Evolutionary conservation across 148 eudicot species (phyloP).

Genomic region (Fagopyrum homotropicum): DNA sequence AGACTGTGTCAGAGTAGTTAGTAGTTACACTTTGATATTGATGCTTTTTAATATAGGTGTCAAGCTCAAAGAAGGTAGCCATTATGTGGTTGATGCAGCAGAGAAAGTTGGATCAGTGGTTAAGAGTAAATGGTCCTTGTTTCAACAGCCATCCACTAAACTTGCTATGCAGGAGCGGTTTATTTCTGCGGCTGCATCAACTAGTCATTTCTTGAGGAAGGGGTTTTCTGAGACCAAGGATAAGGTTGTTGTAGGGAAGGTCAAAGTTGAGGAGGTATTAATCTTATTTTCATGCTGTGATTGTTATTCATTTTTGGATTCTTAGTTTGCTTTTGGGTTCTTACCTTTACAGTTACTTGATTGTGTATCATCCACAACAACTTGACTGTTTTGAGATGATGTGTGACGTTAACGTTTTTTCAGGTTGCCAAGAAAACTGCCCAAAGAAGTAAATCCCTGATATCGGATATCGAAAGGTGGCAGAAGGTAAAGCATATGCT

Average conservation of each 20-base stretch:
- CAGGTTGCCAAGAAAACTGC: conserved; percentile 98
- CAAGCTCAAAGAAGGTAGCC: conserved; percentile 91
- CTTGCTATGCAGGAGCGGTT: conserved; percentile 91
- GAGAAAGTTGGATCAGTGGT: conserved; percentile 74
- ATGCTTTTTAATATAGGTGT: conserved; percentile 42
- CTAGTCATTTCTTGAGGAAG: conserved; percentile 68
- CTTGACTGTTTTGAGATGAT: not conserved
- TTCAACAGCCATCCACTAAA: conserved; percentile 87
- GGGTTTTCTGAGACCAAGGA: conserved; percentile 89
- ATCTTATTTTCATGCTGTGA: not conserved
- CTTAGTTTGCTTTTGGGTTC: not conserved
- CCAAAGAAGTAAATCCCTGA: conserved; percentile 64
- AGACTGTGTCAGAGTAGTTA: conserved; percentile 3
- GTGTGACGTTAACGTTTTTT: conserved; percentile 18
- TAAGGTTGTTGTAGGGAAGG: conserved; percentile 81
- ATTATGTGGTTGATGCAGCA: conserved; percentile 90
- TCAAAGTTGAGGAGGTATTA: conserved; percentile 88
- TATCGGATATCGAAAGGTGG: conserved; percentile 95
- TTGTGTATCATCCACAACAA: not conserved
- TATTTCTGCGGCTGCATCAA: conserved; percentile 88
- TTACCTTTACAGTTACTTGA: not conserved
- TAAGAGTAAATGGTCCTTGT: conserved; percentile 85
- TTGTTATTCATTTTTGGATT: not conserved
- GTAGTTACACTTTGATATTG: not conserved
- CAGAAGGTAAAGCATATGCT: conserved; percentile 52